Percentiles rank a stretch among this genome's conserved stretches.
These are phyloP conservation scores for Ajuga chamaepitys DNA, from an alignment of 257 asterid species.

Conservation along the genomic window DNA sequence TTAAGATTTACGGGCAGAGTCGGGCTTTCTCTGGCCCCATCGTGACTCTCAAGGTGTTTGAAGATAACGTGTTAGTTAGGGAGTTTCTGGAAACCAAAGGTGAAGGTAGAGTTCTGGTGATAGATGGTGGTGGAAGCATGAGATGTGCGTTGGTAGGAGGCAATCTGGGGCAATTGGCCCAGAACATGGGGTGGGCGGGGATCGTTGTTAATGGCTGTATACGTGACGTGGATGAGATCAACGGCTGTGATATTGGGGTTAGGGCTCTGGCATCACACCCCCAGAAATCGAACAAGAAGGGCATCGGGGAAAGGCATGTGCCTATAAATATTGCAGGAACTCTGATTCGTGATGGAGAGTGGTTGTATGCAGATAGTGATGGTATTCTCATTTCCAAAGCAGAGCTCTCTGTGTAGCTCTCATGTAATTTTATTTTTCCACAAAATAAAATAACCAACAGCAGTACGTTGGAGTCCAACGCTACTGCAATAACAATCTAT, in stretches of 20 bases:
- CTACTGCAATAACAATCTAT: not conserved
- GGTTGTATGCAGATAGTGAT: slow-evolving; percentile 90
- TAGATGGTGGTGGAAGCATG: slow-evolving; percentile 88
- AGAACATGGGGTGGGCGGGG: slow-evolving; percentile 75
- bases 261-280: slow-evolving; percentile 85
- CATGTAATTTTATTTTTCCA: not conserved
- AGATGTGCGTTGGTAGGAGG: slow-evolving; percentile 85
- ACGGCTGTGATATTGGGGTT: slow-evolving; percentile 73
- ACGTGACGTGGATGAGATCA: slow-evolving; percentile 79
- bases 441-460: not conserved
- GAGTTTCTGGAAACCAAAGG: slow-evolving; percentile 69
- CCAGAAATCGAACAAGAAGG: slow-evolving; percentile 62
- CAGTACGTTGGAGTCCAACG: not conserved
- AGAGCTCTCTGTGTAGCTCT: slow-evolving; percentile 52
- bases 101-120: slow-evolving; percentile 64
- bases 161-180: slow-evolving; percentile 66
- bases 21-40: slow-evolving; percentile 67
- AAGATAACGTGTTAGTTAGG: slow-evolving; percentile 76
- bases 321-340: slow-evolving; percentile 52
- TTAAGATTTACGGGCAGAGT: slow-evolving; percentile 65
- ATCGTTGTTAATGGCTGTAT: slow-evolving; percentile 71
- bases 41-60: slow-evolving; percentile 64
- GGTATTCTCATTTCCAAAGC: slow-evolving; percentile 69
- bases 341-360: slow-evolving; percentile 62
- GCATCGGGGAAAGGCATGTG: slow-evolving; percentile 48